Evolutionary conservation across 371 early-diverging fungal species (phyloP).

Genomic region (Mortierella sp.): DNA sequence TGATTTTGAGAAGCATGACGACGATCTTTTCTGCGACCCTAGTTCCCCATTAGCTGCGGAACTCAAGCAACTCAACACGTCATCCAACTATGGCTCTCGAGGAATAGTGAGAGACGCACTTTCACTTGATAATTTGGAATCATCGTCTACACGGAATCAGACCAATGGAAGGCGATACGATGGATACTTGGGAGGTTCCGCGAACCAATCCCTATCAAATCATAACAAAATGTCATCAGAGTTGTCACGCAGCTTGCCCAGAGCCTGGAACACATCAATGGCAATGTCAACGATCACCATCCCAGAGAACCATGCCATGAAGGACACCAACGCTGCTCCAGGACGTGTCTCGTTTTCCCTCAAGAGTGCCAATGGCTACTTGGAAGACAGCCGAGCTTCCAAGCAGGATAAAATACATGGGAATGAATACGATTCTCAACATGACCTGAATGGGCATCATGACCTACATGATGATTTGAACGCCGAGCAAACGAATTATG

Average conservation of each 20-base stretch:
- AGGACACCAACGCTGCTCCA: constrained; percentile 18
- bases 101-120: constrained; percentile 29
- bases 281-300: constrained; percentile 17
- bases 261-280: constrained; percentile 33
- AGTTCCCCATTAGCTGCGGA: constrained; percentile 34
- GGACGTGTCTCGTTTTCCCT: constrained; percentile 47
- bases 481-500: constrained; percentile 31
- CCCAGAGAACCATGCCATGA: constrained; percentile 27
- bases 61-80: constrained; percentile 31
- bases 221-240: constrained; percentile 31
- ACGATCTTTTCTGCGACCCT: constrained; percentile 55
- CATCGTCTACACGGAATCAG: background rate
- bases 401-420: constrained; percentile 26
- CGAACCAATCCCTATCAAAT: constrained; percentile 24
- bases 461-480: constrained; percentile 22
- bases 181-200: constrained; percentile 24
- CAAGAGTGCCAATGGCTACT: constrained; percentile 41
- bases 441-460: constrained; percentile 2
- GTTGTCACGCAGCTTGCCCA: constrained; percentile 43
- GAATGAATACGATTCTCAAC: constrained; percentile 23
- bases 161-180: constrained; percentile 29
- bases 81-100: constrained; percentile 6
- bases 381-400: constrained; percentile 43
- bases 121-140: constrained; percentile 31
- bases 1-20: constrained; percentile 68